These are phyloP conservation scores for Imleria badia DNA, from an alignment of 768 basidiomycete genomes.

Conservation along the genomic window DNA sequence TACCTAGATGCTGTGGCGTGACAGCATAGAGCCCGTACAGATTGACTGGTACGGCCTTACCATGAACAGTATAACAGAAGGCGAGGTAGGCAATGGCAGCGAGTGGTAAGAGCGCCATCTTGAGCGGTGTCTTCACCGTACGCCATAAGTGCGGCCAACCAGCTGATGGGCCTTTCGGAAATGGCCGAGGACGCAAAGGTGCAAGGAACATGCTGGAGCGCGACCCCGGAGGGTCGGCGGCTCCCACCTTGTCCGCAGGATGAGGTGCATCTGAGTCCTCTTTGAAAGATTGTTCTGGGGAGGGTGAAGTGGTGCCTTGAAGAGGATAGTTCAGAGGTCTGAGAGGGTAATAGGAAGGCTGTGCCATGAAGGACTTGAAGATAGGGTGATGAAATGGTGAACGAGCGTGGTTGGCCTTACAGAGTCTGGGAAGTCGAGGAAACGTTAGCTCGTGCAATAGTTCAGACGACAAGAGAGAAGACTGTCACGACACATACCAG, in stretches of 20 bases:
- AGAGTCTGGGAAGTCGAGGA: neutral
- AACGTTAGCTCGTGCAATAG: neutral
- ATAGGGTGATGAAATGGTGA: neutral
- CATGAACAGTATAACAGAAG: constrained; percentile 30
- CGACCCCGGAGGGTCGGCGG: neutral
- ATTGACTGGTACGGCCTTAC: constrained; percentile 25
- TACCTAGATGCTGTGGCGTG: constrained; percentile 21
- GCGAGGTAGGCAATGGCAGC: constrained; percentile 28
- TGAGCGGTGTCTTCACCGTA: neutral
- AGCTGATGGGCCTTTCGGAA: neutral
- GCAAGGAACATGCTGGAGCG: constrained; percentile 3
- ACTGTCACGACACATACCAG: neutral
- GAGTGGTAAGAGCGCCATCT: constrained; percentile 25
- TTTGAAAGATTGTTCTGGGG: neutral
- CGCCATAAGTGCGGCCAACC: constrained; percentile 6
- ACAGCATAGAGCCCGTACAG: constrained; percentile 21
- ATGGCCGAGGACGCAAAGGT: constrained; percentile 4
- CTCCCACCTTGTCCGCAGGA: neutral
- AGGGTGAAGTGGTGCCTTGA: neutral
- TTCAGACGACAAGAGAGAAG: neutral
- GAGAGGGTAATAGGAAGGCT: constrained; percentile 23
- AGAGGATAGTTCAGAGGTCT: constrained; percentile 2
- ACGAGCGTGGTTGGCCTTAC: constrained; percentile 9
- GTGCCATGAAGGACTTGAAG: constrained; percentile 8
- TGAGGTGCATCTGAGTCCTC: neutral